A percentile compares a stretch with the other conserved stretches of the same genome.
Conservation (phyloP, 176 grass and related monocot species). For the Triticum dicoccoides region DNA sequence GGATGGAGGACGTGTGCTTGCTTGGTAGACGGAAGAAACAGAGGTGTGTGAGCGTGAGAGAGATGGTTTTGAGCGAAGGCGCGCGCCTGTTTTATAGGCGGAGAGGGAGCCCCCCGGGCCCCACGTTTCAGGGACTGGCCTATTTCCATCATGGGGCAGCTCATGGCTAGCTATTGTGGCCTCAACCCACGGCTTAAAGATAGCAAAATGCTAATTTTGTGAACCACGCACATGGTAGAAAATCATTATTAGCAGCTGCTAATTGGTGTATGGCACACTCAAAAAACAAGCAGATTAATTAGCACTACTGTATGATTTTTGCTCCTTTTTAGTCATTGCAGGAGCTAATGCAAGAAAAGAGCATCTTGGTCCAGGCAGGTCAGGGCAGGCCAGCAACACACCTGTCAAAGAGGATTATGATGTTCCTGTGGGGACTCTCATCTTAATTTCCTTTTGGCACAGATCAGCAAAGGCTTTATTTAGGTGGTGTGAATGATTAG, state of each 20-base stretch:
- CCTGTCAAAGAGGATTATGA: slow-evolving; percentile 23
- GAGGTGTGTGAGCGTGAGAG: background rate
- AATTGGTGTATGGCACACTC: background rate
- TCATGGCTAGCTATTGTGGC: background rate
- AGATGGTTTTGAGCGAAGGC: background rate
- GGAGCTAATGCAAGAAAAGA: background rate
- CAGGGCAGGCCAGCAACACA: background rate
- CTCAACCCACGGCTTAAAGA: background rate
- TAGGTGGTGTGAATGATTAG: slow-evolving; percentile 15
- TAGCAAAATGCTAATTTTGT: slow-evolving; percentile 20
- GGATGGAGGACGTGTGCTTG: background rate
- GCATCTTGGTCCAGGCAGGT: background rate
- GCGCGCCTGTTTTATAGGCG: slow-evolving; percentile 24
- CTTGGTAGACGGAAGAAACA: background rate
- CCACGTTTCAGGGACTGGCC: slow-evolving; percentile 32
- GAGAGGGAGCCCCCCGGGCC: background rate
- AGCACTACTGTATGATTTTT: background rate
- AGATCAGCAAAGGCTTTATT: slow-evolving; percentile 23
- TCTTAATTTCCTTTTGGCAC: background rate
- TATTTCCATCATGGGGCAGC: slow-evolving; percentile 33
- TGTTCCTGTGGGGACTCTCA: slow-evolving; percentile 15
- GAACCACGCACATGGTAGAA: background rate
- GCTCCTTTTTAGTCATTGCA: background rate
- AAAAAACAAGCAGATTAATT: background rate
- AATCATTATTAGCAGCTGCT: background rate